Evolutionary conservation across 2,329 filamentous ascomycete species (phyloP).

Genomic region (Colletotrichum navitas): DNA sequence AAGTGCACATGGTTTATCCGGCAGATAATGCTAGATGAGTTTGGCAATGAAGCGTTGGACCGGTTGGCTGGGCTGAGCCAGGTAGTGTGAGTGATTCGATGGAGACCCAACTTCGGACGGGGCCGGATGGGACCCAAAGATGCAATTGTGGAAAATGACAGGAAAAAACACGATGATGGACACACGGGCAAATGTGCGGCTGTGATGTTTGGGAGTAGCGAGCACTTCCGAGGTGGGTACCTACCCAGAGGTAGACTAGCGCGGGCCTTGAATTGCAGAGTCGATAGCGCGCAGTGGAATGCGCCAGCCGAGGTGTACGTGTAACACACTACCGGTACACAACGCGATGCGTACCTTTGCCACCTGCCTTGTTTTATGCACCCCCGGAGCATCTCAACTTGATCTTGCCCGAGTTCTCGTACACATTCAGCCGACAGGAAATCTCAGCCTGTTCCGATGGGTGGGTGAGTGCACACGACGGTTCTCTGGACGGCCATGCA

Average conservation of each 20-base stretch:
- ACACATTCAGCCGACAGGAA: background rate
- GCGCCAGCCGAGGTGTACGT: background rate
- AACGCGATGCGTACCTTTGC: background rate
- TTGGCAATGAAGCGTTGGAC: background rate
- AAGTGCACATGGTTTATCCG: background rate
- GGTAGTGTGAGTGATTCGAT: background rate
- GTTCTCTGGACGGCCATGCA: background rate
- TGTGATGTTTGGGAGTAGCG: background rate
- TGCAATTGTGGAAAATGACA: slow-evolving; percentile 15
- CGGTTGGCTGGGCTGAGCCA: background rate
- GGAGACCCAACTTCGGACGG: slow-evolving; percentile 27
- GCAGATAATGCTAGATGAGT: background rate
- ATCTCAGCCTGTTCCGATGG: background rate
- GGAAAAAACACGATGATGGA: slow-evolving; percentile 1
- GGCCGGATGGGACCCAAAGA: slow-evolving; percentile 4
- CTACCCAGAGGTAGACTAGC: background rate
- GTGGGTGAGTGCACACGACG: no score
- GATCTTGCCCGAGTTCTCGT: background rate
- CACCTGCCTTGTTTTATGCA: slow-evolving; percentile 14
- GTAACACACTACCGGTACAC: no score
- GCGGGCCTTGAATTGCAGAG: background rate
- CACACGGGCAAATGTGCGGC: slow-evolving; percentile 10
- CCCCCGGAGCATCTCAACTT: background rate
- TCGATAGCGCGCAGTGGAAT: slow-evolving; percentile 1
- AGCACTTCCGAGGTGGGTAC: background rate